Base-by-base conservation (phyloP, 1,139 yeast species). In the Petasospora fabianii region DNA sequence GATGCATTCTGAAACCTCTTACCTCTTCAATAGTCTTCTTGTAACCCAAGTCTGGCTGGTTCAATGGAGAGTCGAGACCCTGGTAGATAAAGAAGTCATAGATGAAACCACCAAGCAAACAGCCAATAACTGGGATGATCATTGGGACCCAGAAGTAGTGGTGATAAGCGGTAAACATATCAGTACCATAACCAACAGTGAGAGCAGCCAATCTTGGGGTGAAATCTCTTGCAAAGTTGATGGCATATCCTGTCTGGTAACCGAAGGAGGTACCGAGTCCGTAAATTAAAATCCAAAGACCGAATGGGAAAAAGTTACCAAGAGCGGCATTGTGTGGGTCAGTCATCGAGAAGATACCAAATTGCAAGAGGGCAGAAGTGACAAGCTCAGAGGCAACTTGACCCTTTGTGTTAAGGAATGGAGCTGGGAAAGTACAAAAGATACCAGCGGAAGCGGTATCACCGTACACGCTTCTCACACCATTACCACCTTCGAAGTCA, bases 141-240 rank as follows among this genome's bases (percentile, higher is more conserved):
- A 69, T 56, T 35, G 76, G 75, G 22, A 72, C 71, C 78, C 78
- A 73, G 51, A 69, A 69, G 55, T 69, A 73, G 49, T 65, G 63
- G 48, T 62, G 58, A 36, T 68, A 62, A 9, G 58, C 51, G 13
- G 59, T 47, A 61, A 67, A 72, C 48, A 70, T 55, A 17, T 60
- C 60, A 36, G 62, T 52, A 34, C 70, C 66, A 47, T 70, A 71
- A 24, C 78, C 78, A 32, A 70, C 61, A 34, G 68, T 56, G 34
- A 59, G 60, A 24, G 73, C 55, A 24, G 75, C 75, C 33, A 72
- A 52, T 50, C 78, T 60, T 43, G 78, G 77, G 29, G 73, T 75
- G 39, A 71, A 61, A 55, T 73, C 78, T 60, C 78, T 69, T 18
- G 77, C 77, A 45, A 68, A 58, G 56, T 72, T 72, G 48, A 73